phyloP scores from a whole-genome alignment of 2,329 filamentous ascomycete species.

The Malbranchea cinnamomea region DNA sequence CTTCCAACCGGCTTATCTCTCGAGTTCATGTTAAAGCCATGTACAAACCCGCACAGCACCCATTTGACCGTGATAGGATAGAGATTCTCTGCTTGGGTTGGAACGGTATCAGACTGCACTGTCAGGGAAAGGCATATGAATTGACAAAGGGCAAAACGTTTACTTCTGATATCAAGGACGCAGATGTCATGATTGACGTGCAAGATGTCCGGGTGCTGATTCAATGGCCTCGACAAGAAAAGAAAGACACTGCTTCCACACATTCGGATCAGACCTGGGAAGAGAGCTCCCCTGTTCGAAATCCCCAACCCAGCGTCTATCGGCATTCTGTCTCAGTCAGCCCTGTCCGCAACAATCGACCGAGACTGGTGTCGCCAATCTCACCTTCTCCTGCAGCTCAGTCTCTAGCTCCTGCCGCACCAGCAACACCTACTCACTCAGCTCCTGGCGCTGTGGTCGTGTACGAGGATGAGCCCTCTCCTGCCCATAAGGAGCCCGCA shows the following conservation, averaged over 20 bases:
- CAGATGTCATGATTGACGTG: conserved; percentile 89
- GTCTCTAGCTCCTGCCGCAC: conserved; percentile 28
- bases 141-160: conserved; percentile 79
- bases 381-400: conserved; percentile 51
- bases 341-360: conserved; percentile 44
- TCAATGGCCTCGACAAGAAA: conserved; percentile 58
- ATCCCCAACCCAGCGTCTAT: conserved; percentile 12
- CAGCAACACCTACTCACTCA: conserved; percentile 29
- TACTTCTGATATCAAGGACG: conserved; percentile 71
- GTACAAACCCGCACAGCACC: conserved; percentile 56
- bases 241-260: conserved; percentile 35
- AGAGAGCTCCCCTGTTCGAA: conserved; percentile 36
- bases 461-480: conserved; percentile 55
- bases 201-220: conserved; percentile 83
- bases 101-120: conserved; percentile 91
- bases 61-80: conserved; percentile 59
- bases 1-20: conserved; percentile 81
- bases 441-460: conserved; percentile 38
- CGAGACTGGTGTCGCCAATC: conserved; percentile 55
- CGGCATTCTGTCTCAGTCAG: conserved; percentile 20
- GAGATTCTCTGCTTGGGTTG: conserved; percentile 87
- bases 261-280: conserved; percentile 61
- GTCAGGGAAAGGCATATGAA: conserved; percentile 74
- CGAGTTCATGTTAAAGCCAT: conserved; percentile 81
- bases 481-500: conserved; percentile 20